These are phyloP conservation scores for Cetraspora pellucida DNA, from an alignment of 192 early-diverging fungal genomes.

Conservation along the genomic window DNA sequence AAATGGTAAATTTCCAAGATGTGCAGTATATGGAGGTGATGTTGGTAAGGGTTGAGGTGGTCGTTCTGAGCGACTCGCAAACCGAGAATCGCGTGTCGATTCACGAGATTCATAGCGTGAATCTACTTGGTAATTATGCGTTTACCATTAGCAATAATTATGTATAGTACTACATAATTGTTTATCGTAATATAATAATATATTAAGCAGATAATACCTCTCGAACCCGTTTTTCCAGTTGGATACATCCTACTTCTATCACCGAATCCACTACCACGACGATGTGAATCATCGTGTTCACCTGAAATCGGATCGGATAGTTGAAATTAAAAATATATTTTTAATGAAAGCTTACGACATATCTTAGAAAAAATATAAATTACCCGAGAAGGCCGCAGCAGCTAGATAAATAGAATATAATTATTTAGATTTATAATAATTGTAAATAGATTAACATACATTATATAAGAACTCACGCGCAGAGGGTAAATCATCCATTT, in stretches of 20 bases:
- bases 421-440: slow-evolving; percentile 26
- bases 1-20: slow-evolving; percentile 90
- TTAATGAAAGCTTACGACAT: background rate
- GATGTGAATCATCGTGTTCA: slow-evolving; percentile 34
- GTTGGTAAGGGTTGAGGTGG: slow-evolving; percentile 73
- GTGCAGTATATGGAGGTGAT: slow-evolving; percentile 85
- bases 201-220: slow-evolving; percentile 7
- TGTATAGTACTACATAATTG: slow-evolving; percentile 32
- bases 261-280: slow-evolving; percentile 5
- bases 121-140: slow-evolving; percentile 5
- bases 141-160: slow-evolving; percentile 17
- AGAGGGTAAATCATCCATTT: slow-evolving; percentile 83
- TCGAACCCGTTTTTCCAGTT: slow-evolving; percentile 2
- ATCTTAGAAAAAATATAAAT: background rate
- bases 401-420: slow-evolving; percentile 25
- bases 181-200: background rate
- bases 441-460: slow-evolving; percentile 21
- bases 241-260: slow-evolving; percentile 9
- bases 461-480: slow-evolving; percentile 64
- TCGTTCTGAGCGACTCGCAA: slow-evolving; percentile 39
- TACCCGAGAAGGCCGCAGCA: slow-evolving; percentile 28
- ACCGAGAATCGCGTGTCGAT: slow-evolving; percentile 43
- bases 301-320: slow-evolving; percentile 1
- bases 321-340: background rate
- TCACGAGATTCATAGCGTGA: slow-evolving; percentile 44